Percentiles rank a stretch among this genome's conserved stretches.
Evolutionary conservation across 192 early-diverging fungal genomes (phyloP).

Genomic region (Diversispora eburnea): DNA sequence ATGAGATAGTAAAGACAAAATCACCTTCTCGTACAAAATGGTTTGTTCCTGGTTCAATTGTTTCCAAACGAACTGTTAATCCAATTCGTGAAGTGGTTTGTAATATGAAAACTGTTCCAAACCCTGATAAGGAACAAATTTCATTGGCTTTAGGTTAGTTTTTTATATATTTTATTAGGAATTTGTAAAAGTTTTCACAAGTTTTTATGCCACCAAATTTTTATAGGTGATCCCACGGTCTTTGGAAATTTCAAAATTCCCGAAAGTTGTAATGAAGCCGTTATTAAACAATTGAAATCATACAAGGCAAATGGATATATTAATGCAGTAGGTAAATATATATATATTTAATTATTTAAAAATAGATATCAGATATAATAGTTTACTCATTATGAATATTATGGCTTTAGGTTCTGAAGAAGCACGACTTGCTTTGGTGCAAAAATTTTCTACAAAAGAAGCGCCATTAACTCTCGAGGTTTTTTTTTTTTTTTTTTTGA

Average conservation of each 20-base stretch:
- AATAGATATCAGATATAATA: neutral
- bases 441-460: conserved; percentile 59
- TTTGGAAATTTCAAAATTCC: conserved; percentile 90
- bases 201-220: neutral
- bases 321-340: conserved; percentile 62
- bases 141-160: conserved; percentile 55
- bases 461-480: conserved; percentile 59
- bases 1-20: neutral
- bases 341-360: neutral
- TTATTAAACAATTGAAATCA: conserved; percentile 61
- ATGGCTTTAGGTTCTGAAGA: conserved; percentile 37
- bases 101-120: conserved; percentile 66
- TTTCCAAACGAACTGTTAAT: conserved; percentile 74
- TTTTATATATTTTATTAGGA: neutral
- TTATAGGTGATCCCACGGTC: conserved; percentile 76
- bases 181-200: neutral
- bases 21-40: conserved; percentile 26
- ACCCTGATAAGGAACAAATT: conserved; percentile 57
- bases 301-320: conserved; percentile 82
- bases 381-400: too few species aligned
- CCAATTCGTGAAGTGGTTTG: conserved; percentile 86
- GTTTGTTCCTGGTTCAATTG: conserved; percentile 58
- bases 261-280: conserved; percentile 63
- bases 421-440: conserved; percentile 75
- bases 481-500: conserved; percentile 11